phyloP scores from a whole-genome alignment of 495 filamentous ascomycete genomes.

The Neurospora intermedia region DNA sequence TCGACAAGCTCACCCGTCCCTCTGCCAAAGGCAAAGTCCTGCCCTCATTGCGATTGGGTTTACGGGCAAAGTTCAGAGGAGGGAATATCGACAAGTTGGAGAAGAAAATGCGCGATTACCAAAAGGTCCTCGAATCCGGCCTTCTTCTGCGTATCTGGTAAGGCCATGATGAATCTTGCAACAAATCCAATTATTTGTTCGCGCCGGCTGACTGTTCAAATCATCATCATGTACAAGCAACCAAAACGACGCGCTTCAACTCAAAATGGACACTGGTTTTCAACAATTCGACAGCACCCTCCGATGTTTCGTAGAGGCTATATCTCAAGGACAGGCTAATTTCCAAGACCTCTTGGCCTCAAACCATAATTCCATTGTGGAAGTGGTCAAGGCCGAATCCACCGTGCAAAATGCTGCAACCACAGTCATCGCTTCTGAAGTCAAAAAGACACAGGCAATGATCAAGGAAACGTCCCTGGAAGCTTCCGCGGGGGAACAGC shows the following conservation, averaged over 20 bases:
- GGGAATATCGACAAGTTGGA: background rate
- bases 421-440: background rate
- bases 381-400: background rate
- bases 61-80: background rate
- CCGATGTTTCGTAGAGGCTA: background rate
- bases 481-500: background rate
- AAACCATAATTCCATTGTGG: background rate
- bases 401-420: background rate
- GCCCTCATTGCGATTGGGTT: background rate
- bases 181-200: background rate
- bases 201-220: background rate
- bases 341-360: background rate
- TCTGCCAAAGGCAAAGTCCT: conserved; percentile 1
- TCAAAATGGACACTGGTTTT: conserved; percentile 1
- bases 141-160: conserved; percentile 6
- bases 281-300: background rate
- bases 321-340: background rate
- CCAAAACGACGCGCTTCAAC: background rate
- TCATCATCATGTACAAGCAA: background rate
- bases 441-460: background rate
- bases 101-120: background rate
- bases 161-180: background rate
- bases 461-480: background rate
- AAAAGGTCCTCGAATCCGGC: conserved; percentile 1
- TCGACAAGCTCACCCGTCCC: background rate